Conservation (phyloP, 1,139 yeast genomes). For the Diutina sp. region DNA sequence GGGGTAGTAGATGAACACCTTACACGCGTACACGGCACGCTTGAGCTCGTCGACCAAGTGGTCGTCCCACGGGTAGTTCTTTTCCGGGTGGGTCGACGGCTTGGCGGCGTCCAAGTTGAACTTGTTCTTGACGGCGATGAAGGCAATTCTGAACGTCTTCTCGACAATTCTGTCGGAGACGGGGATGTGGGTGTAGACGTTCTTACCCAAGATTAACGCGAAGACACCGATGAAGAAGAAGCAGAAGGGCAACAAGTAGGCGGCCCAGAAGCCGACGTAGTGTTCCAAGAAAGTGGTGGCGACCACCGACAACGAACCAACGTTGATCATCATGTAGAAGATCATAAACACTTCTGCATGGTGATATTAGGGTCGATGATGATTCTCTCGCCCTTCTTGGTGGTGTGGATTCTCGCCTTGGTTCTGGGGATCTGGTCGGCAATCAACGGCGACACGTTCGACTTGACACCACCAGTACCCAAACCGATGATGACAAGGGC, state of each 20-base stretch:
- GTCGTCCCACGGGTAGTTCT: constrained; percentile 42
- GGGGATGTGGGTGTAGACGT: constrained; percentile 45
- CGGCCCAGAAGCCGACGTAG: constrained; percentile 30
- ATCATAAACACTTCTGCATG: constrained; percentile 30
- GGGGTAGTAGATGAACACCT: constrained; percentile 49
- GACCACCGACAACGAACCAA: constrained; percentile 27
- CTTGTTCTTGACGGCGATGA: constrained; percentile 33
- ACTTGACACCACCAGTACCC: constrained; percentile 76
- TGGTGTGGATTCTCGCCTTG: constrained; percentile 20
- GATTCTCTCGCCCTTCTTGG: constrained; percentile 25
- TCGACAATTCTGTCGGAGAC: constrained; percentile 53
- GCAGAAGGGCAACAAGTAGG: constrained; percentile 45
- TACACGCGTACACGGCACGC: constrained; percentile 48
- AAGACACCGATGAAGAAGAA: constrained; percentile 51
- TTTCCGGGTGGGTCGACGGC: constrained; percentile 35
- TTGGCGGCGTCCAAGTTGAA: constrained; percentile 41
- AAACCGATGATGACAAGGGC: constrained; percentile 60
- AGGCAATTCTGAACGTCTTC: constrained; percentile 37
- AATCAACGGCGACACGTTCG: constrained; percentile 66
- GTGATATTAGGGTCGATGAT: constrained; percentile 29
- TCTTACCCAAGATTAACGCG: constrained; percentile 43
- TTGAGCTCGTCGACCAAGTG: constrained; percentile 50
- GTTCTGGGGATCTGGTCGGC: constrained; percentile 55
- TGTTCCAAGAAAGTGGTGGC: constrained; percentile 29
- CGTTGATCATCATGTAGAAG: constrained; percentile 29